Base-by-base conservation (phyloP, 139 green algal species). In the Chlorella sorokiniana region DNA sequence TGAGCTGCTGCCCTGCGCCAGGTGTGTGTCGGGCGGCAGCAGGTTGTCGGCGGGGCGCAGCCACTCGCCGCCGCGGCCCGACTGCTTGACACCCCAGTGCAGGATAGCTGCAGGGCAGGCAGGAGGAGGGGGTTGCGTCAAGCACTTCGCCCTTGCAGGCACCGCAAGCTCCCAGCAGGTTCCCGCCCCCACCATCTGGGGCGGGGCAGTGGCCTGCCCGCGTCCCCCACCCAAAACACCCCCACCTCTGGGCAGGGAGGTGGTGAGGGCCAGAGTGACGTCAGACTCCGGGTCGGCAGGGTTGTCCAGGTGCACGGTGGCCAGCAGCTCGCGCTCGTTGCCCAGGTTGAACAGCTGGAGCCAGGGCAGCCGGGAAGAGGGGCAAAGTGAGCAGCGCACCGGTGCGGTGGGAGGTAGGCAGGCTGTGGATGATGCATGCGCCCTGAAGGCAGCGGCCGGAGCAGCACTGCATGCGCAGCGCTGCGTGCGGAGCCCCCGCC, bases 1-100 rank as follows among this genome's bases (percentile, higher is more conserved):
- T 1, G 92, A 85, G 33, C 84, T 85, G 59, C 84, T 84, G 52
- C 69, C 85, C 20, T 80, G 52, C 11, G 82, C 38, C 51, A 84
- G 72, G n/a, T 61, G 72, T 41, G 69, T 81, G 42, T 68, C 79
- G 22, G n/a, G 4, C 20, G 79, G 68, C 62, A 80, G 64, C 68
- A 90, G 62, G 14, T 31, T 18, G 8, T 59, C 70, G 2, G 69
- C 41, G 23, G 90, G 85, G 38, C 37, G 44, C 76, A 85, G 31
- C 91, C 87, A 90, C 33, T 86, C 85, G 40, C 54, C n/a, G 63
- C 41, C 14, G 29, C 65, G 48, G 59, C 84, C 84, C 69, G 84
- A 69, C 63, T 81, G 73, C 48, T 83, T 84, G 27, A 95, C 89
- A 14, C 94, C 95, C 95, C 95, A 98, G 88, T 98, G 95, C 87